A percentile compares a stretch with the other conserved stretches of the same genome.
These are phyloP conservation scores for Isatis tinctoria DNA, from an alignment of 345 rosid species.

Conservation along the genomic window DNA sequence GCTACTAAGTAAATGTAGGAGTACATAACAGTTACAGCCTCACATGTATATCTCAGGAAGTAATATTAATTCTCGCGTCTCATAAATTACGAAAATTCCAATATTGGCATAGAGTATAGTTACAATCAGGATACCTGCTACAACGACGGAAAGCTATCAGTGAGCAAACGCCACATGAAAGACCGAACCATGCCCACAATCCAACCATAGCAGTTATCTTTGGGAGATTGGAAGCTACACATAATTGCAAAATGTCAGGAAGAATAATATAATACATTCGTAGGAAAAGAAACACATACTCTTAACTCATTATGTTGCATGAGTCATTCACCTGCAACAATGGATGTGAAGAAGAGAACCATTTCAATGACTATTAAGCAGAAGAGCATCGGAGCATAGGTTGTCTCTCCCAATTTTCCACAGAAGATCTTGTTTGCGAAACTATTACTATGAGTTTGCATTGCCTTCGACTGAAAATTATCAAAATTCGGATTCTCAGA, in stretches of 20 bases:
- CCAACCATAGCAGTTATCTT: constrained; percentile 83
- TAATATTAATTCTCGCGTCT: neutral
- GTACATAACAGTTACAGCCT: neutral
- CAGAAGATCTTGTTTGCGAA: constrained; percentile 46
- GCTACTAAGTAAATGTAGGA: neutral
- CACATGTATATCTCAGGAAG: constrained; percentile 4
- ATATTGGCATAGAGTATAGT: neutral
- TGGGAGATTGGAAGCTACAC: constrained; percentile 70
- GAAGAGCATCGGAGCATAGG: constrained; percentile 76
- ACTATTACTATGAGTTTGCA: constrained; percentile 36
- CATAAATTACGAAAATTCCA: neutral
- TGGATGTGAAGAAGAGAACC: constrained; percentile 71
- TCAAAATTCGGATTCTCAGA: neutral
- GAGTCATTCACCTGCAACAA: constrained; percentile 51
- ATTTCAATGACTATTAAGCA: constrained; percentile 40
- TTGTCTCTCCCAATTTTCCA: constrained; percentile 49
- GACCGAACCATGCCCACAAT: constrained; percentile 73
- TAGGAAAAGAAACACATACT: neutral
- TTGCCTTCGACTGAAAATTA: constrained; percentile 56
- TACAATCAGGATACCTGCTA: constrained; percentile 57
- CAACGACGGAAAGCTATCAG: constrained; percentile 64
- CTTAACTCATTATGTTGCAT: neutral
- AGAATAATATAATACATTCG: neutral
- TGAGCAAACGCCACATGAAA: constrained; percentile 58
- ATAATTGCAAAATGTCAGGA: constrained; percentile 25